These are phyloP conservation scores for Epichloe sp. DNA, from an alignment of 2,329 filamentous ascomycete genomes.

Conservation along the genomic window DNA sequence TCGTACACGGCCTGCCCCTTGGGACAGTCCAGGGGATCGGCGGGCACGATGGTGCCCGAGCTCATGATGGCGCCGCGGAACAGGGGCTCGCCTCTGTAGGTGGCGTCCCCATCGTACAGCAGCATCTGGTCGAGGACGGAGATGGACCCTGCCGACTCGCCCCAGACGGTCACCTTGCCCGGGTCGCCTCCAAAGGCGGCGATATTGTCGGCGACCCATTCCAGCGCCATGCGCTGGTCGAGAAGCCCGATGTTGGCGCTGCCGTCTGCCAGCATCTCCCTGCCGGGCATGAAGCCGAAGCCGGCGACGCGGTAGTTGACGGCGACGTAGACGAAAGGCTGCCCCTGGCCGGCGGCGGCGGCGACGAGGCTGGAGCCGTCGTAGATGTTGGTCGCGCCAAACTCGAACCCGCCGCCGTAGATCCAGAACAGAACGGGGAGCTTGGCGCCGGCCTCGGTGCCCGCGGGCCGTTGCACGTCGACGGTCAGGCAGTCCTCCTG, in stretches of 20 bases:
- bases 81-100: neutral
- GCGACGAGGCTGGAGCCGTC: constrained; percentile 15
- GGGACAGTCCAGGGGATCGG: neutral
- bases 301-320: constrained; percentile 1
- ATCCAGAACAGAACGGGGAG: constrained; percentile 41
- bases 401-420: constrained; percentile 2
- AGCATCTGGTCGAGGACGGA: constrained; percentile 31
- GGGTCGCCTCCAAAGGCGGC: constrained; percentile 50
- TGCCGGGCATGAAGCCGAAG: constrained; percentile 3
- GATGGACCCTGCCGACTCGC: constrained; percentile 40
- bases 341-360: constrained; percentile 22
- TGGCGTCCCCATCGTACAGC: constrained; percentile 55
- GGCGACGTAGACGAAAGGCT: constrained; percentile 2
- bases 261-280: constrained; percentile 29
- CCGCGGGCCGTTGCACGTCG: constrained; percentile 44
- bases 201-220: constrained; percentile 52
- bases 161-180: constrained; percentile 46
- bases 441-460: constrained; percentile 38
- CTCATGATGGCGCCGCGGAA: constrained; percentile 5
- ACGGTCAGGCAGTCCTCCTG: constrained; percentile 54
- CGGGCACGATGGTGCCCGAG: constrained; percentile 33
- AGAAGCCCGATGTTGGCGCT: constrained; percentile 49
- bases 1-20: neutral
- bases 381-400: neutral
- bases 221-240: constrained; percentile 42